Conservation (phyloP, 176 grass and related monocot species). For the Phyllostachys edulis region DNA sequence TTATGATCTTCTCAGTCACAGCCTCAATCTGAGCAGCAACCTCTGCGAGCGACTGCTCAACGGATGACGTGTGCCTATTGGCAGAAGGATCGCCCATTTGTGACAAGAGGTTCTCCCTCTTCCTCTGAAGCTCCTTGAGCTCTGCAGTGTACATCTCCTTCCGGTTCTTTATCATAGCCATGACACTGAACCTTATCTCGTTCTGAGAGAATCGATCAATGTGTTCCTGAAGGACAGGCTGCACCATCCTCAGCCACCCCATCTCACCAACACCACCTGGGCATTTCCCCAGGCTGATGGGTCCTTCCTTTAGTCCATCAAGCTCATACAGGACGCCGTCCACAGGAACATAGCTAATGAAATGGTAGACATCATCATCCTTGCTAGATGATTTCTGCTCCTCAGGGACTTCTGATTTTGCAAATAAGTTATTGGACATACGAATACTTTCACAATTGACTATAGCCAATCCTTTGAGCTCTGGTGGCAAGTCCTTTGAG, state of each 20-base stretch:
- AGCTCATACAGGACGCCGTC: constrained; percentile 83
- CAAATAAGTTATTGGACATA: constrained; percentile 69
- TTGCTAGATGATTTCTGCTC: constrained; percentile 70
- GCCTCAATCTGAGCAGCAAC: constrained; percentile 80
- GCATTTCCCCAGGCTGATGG: constrained; percentile 72
- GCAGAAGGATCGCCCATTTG: constrained; percentile 53
- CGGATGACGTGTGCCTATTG: constrained; percentile 20
- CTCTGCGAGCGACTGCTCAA: constrained; percentile 75
- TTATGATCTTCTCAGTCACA: constrained; percentile 95
- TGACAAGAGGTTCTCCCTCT: constrained; percentile 73
- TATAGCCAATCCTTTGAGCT: constrained; percentile 89
- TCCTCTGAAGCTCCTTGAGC: constrained; percentile 92
- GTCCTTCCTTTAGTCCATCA: constrained; percentile 93
- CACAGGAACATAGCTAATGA: constrained; percentile 91
- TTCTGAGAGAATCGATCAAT: constrained; percentile 67
- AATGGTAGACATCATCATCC: constrained; percentile 95
- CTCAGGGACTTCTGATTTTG: constrained; percentile 68
- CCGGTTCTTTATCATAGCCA: constrained; percentile 89
- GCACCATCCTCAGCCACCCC: constrained; percentile 70
- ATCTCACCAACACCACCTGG: constrained; percentile 57
- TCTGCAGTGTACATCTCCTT: constrained; percentile 74
- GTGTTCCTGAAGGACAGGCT: constrained; percentile 68
- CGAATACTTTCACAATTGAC: constrained; percentile 86
- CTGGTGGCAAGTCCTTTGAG: constrained; percentile 78
- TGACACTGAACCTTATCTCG: constrained; percentile 87